Base-by-base conservation (phyloP, 73 alveolate genomes). In the Uronychia setigera region DNA sequence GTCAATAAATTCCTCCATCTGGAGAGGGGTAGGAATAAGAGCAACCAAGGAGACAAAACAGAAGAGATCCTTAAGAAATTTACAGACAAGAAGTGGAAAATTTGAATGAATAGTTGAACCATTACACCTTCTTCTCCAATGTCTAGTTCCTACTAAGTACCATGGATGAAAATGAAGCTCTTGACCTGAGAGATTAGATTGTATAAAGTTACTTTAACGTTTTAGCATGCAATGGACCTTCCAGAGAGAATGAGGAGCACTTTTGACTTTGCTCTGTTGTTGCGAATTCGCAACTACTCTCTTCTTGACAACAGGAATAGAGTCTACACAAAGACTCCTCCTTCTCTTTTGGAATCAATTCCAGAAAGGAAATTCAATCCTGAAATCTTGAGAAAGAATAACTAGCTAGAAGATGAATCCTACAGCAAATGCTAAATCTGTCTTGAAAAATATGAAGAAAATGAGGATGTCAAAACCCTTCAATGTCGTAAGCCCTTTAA, bases 381-480 rank as follows among this genome's bases (percentile, higher is more conserved):
- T 46, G 67, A 46, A 19, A 5, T 11, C n/a, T 19, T 46, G n/a
- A 46, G 5, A 11, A 46, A 46, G 19, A 46, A 46, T 19, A 19
- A 19, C n/a, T 19, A 46, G 19, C 67, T 46, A 5, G 19, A 46
- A 5, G 87, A 80, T n/a, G 87, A 80, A 29, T 26, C 87, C 57
- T 80, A 80, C 87, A 35, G 32, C 27, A 81, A 88, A 31, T 93
- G 98, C 92, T 75, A 79, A 58, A 87, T 93, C 27, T 93, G 98
- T 58, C 83, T 91, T 46, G 86, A 25, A 77, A 88, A 88, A 29
- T 88, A 85, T 75, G 80, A 87, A 33, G 87, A 13, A 29, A 91
- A 81, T 19, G 94, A 94, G 27, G 32, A 58, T 31, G 93, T 94
- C 14, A 83, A 93, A 59, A 87, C 89, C 31, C 83, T 94, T 76